Evolutionary conservation across 2,329 filamentous ascomycete genomes (phyloP), one percentile per base, ranked within the genome.

Genomic region (Orbilia ellipsospora): DNA sequence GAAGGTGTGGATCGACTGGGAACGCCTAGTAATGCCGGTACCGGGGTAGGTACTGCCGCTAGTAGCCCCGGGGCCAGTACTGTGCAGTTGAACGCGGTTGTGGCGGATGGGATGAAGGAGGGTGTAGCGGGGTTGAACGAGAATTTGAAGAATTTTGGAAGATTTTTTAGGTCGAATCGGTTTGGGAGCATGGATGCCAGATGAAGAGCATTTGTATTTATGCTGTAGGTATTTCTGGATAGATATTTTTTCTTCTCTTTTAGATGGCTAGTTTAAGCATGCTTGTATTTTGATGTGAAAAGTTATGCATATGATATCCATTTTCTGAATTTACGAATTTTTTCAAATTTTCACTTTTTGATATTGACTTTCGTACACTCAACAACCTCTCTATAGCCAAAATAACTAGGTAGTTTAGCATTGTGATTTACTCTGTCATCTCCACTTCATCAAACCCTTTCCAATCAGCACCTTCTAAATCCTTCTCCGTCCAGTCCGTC

Each of bases 131-230:
- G 67, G 40, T 62, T 77, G 73, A 77, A 77, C 40, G 73, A 77
- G 51, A 77, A 61, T 52, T 48, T 77, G 60, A 65, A 77, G 57
- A 77, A 77, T 51, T 77, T 77, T 72, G 73, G 73, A 12, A 61
- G 73, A 50, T 77, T 77, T 40, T 77, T 77, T 42, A 77, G 67
- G 36, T 44, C 60, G 10, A 54, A 61, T 16, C 40, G 64, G 40
- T 75, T 75, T 69, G 72, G 72, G 20, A 75, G 72, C 23, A 60
- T 75, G 15, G 72, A 75, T 61, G 64, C 55, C 31, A 68, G 63
- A 45, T 69, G 44, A 44, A 44, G n/a, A 48, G 31, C 5, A 6
- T 2, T 10, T 36, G 31, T 23, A 23, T 2, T 23, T 23, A 23
- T 23, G 23, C 2, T 23, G 23, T 23, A 23, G 23, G 10, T 36